Conservation (phyloP, 352 stramenopile species). For the Globisporangium nodosum region DNA sequence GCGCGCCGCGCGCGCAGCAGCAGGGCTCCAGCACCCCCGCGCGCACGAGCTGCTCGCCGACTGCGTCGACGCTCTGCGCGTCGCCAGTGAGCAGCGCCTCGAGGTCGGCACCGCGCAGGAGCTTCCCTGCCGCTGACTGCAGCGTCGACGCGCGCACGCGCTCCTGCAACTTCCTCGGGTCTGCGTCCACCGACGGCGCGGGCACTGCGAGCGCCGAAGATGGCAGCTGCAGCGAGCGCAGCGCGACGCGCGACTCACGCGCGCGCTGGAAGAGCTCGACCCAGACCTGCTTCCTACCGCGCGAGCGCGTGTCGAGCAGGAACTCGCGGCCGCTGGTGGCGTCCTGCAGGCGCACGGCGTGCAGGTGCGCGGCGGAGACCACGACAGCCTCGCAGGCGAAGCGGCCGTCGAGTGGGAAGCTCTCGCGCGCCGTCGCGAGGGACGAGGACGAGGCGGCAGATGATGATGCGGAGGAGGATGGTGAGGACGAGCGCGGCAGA, state of each 20-base stretch:
- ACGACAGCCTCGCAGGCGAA: conserved; percentile 47
- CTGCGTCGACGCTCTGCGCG: conserved; percentile 11
- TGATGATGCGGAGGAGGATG: background rate
- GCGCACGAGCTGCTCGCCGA: conserved; percentile 25
- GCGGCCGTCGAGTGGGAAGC: conserved; percentile 33
- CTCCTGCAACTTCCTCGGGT: conserved; percentile 6
- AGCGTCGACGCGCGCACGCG: conserved; percentile 19
- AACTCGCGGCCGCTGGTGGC: conserved; percentile 35
- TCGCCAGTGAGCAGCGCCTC: conserved; percentile 22
- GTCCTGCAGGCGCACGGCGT: conserved; percentile 44
- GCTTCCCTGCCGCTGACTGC: conserved; percentile 15
- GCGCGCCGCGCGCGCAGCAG: conserved; percentile 23
- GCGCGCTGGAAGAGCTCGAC: conserved; percentile 36
- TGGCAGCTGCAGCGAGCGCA: conserved; percentile 5
- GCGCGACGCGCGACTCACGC: conserved; percentile 13
- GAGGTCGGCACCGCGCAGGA: conserved; percentile 28
- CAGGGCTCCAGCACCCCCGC: conserved; percentile 24
- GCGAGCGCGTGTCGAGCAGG: conserved; percentile 33
- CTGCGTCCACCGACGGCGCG: background rate
- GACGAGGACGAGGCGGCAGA: conserved; percentile 10
- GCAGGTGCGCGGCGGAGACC: conserved; percentile 53
- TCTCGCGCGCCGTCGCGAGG: conserved; percentile 16
- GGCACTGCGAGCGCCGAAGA: background rate
- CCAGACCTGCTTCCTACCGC: conserved; percentile 50
- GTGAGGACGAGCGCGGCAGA: conserved; percentile 6